Conservation (phyloP, 129 eudicot species). For the Artemisia argyi region DNA sequence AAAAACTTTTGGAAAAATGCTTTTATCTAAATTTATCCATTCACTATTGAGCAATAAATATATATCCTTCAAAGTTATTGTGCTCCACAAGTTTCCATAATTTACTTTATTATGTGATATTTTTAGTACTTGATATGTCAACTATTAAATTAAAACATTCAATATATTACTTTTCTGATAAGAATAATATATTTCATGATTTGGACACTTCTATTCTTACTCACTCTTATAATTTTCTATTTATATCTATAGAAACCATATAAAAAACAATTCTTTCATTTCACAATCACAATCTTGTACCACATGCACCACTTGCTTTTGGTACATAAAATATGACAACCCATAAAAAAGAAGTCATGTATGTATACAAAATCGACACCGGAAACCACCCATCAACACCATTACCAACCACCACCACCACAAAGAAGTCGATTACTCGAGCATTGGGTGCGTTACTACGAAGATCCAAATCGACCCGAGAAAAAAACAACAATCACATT, state of each 20-base stretch:
- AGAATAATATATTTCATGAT: neutral
- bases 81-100: neutral
- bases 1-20: too few relatives aligned
- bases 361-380: slow-evolving; percentile 64
- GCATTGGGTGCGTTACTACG: slow-evolving; percentile 35
- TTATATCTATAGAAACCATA: neutral
- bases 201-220: slow-evolving; percentile 3
- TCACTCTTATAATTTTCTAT: neutral
- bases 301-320: slow-evolving; percentile 6
- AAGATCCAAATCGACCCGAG: slow-evolving; percentile 47
- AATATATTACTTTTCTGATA: neutral
- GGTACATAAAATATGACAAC: slow-evolving; percentile 32
- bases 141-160: too few relatives aligned
- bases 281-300: neutral
- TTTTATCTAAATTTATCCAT: neutral
- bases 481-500: slow-evolving; percentile 15
- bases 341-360: slow-evolving; percentile 37
- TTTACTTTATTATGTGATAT: neutral
- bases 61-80: neutral
- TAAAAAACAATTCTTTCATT: neutral
- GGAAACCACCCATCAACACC: slow-evolving; percentile 35
- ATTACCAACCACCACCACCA: slow-evolving; percentile 29
- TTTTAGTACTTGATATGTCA: too few relatives aligned
- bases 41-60: neutral
- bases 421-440: slow-evolving; percentile 32